Conservation (phyloP, 352 stramenopile genomes). For the Globisporangium canariense region DNA sequence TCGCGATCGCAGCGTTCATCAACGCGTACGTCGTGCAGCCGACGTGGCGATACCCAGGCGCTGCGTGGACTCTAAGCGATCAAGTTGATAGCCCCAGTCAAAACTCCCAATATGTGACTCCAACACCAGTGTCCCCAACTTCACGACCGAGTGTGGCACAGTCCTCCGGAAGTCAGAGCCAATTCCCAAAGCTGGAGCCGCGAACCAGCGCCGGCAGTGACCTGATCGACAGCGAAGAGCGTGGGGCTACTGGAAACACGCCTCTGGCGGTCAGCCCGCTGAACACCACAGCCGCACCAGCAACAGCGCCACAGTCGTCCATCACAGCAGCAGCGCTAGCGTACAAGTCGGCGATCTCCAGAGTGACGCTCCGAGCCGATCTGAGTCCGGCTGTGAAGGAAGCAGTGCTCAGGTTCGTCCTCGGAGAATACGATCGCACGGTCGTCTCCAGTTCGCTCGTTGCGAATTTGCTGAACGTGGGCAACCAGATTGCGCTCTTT, state of each 20-base stretch:
- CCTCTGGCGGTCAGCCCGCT: neutral
- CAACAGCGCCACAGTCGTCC: neutral
- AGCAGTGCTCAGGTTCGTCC: neutral
- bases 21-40: constrained; percentile 4
- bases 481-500: neutral
- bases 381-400: neutral
- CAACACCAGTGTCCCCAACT: neutral
- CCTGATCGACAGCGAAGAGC: neutral
- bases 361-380: neutral
- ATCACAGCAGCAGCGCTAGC: neutral
- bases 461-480: neutral
- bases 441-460: neutral
- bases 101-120: neutral
- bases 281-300: neutral
- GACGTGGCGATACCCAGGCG: neutral
- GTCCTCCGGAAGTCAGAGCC: neutral
- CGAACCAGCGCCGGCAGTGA: neutral
- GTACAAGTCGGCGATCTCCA: constrained; percentile 6
- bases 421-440: neutral
- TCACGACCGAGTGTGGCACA: neutral
- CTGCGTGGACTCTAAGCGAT: neutral
- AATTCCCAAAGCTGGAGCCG: constrained; percentile 1
- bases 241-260: neutral
- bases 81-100: neutral
- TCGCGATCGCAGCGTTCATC: neutral